Evolutionary conservation across 2,329 filamentous ascomycete genomes (phyloP), one percentile per base, ranked within the genome.

Genomic region (Neoscytalidium dimidiatum): DNA sequence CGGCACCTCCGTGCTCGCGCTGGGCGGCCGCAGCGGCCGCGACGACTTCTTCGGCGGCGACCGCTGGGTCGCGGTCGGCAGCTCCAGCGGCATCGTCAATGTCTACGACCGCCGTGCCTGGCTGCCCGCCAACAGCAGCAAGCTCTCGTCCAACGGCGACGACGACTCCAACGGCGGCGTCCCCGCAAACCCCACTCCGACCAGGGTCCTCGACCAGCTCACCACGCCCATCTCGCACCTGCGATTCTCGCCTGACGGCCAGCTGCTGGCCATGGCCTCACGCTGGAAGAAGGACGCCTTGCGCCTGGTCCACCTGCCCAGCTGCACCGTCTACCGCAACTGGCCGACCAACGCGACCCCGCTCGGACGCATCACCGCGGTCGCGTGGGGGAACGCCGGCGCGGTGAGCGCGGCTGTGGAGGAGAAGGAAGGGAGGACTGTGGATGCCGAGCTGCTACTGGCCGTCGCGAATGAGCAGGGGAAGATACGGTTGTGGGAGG

Each of bases 341-440:
- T 99, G 95, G 95, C 95, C 95, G 26, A 99, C 94, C 62, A 87
- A 88, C 68, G 89, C 91, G 75, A 99, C 95, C 64, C 93, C 94
- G 0, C 79, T 99, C 67, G 95, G 95, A 0, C 85, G 92, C 66
- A 88, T 98, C 69, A 91, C 92, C 2, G 74, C 80, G 11, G 73
- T 86, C 68, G 80, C 82, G 19, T 82, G 81, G 71, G 80, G 77
- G 2, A 74, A 72, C 19, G 81, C 79, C 3, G 77, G 71, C 8
- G 68, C 64, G 3, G 80, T 87, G n/a, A 85, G 83, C 11, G 75
- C 79, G 51, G 82, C 82, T 49, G 80, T 86, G 17, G 86, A 83
- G 69, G 63, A 71, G 73, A 29, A 67, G 14, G 64, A 53, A 4
- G 64, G 48, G 28, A 35, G 14, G 48, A 14, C n/a, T 41, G 56